Evolutionary conservation across 257 asterid species (phyloP).

Genomic region (Gynochthodes officinalis): DNA sequence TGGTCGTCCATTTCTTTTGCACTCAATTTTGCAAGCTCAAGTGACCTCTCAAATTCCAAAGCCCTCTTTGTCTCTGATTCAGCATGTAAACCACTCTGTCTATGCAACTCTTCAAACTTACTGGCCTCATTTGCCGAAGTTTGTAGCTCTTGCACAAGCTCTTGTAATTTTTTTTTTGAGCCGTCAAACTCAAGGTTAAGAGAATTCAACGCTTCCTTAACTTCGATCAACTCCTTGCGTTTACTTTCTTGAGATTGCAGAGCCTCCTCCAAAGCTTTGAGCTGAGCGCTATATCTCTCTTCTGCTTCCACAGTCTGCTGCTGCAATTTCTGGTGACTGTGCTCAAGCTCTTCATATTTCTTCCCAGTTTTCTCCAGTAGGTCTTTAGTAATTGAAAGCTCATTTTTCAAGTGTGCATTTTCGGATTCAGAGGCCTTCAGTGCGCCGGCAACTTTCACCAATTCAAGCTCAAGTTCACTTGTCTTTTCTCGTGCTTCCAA

Average conservation of each 20-base stretch:
- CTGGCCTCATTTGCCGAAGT: slow-evolving; percentile 49
- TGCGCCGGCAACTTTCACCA: slow-evolving; percentile 46
- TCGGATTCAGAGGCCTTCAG: slow-evolving; percentile 62
- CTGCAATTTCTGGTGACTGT: slow-evolving; percentile 49
- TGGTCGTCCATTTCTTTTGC: slow-evolving; percentile 62
- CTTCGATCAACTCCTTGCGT: slow-evolving; percentile 47
- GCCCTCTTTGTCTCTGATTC: slow-evolving; percentile 69
- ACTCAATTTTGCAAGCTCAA: slow-evolving; percentile 55
- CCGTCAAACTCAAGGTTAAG: slow-evolving; percentile 60
- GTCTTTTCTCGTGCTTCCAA: slow-evolving; percentile 73
- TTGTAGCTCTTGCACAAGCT: slow-evolving; percentile 52
- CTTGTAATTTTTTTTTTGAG: slow-evolving; percentile 63
- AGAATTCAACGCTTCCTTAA: slow-evolving; percentile 56
- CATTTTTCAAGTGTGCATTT: slow-evolving; percentile 49
- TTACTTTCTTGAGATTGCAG: slow-evolving; percentile 51
- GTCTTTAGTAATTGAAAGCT: slow-evolving; percentile 54
- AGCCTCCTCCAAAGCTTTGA: slow-evolving; percentile 61
- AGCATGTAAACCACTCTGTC: slow-evolving; percentile 59
- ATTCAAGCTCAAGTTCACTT: slow-evolving; percentile 62
- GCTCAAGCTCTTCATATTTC: slow-evolving; percentile 51
- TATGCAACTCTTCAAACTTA: slow-evolving; percentile 75
- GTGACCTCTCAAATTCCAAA: slow-evolving; percentile 61
- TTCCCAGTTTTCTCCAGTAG: slow-evolving; percentile 36
- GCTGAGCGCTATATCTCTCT: slow-evolving; percentile 46
- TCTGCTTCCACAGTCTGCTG: slow-evolving; percentile 54